A percentile compares a stretch with the other conserved stretches of the same genome.
phyloP scores from a whole-genome alignment of 179 eudicot species.

The Spergularia azorica region DNA sequence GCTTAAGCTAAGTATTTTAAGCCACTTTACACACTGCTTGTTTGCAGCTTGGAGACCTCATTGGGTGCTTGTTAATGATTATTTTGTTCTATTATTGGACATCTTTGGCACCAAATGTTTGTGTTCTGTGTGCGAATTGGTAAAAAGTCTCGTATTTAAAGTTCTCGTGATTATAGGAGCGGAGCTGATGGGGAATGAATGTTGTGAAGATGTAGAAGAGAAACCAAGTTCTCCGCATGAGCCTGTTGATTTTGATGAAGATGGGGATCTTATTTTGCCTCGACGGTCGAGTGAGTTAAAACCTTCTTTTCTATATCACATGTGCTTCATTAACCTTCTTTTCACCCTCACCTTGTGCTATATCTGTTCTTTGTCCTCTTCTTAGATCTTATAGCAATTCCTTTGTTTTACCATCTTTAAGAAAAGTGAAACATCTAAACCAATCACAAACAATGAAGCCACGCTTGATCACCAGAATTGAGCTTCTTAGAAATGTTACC shows the following conservation, averaged over 20 bases:
- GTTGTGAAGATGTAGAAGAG: slow-evolving; percentile 17
- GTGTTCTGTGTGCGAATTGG: slow-evolving; percentile 4
- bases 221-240: slow-evolving; percentile 28
- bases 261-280: slow-evolving; percentile 83
- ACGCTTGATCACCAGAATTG: too few relatives aligned
- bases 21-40: background rate
- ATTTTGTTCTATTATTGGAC: background rate
- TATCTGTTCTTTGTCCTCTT: too few relatives aligned
- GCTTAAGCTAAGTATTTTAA: background rate
- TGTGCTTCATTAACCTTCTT: background rate
- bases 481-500: too few relatives aligned
- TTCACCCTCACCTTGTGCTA: too few relatives aligned
- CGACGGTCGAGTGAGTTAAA: slow-evolving; percentile 55
- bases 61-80: background rate
- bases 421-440: too few relatives aligned
- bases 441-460: too few relatives aligned
- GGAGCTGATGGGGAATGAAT: slow-evolving; percentile 15
- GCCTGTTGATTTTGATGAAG: slow-evolving; percentile 62
- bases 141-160: background rate
- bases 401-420: too few relatives aligned
- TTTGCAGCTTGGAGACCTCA: background rate
- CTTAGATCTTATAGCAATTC: too few relatives aligned
- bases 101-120: background rate
- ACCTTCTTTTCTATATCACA: slow-evolving; percentile 10
- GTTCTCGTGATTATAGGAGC: slow-evolving; percentile 20